Conservation (phyloP, 1,284 basidiomycete genomes). For the Trichosporon faecale region DNA sequence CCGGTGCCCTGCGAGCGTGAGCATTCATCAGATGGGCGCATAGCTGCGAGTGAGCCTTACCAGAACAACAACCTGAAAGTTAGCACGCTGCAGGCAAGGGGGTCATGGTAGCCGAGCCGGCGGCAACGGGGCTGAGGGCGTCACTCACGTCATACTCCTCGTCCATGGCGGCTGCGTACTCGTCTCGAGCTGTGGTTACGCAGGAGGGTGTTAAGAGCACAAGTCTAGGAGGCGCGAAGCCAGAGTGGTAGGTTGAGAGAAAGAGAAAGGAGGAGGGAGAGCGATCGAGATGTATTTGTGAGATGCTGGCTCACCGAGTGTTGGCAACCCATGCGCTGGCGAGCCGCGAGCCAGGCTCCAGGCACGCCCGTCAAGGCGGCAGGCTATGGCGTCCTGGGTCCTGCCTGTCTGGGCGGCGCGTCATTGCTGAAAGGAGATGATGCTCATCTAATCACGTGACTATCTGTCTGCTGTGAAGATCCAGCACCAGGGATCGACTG, state of each 20-base stretch:
- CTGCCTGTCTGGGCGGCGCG: background rate
- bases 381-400: background rate
- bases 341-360: background rate
- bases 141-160: constrained; percentile 54
- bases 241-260: constrained; percentile 9
- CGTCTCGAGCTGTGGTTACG: constrained; percentile 13
- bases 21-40: background rate
- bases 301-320: background rate
- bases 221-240: constrained; percentile 12
- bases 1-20: constrained; percentile 68
- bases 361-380: background rate
- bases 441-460: background rate
- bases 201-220: constrained; percentile 20
- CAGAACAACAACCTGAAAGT: constrained; percentile 76
- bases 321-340: constrained; percentile 11
- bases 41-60: constrained; percentile 29
- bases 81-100: background rate
- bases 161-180: constrained; percentile 42
- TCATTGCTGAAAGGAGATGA: background rate
- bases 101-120: background rate
- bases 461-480: background rate
- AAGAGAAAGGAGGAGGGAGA: constrained; percentile 11
- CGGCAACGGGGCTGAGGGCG: background rate
- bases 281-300: constrained; percentile 9
- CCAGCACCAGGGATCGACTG: background rate